These are phyloP conservation scores for Thelephora ganbajun DNA, from an alignment of 768 basidiomycete genomes.

Conservation along the genomic window DNA sequence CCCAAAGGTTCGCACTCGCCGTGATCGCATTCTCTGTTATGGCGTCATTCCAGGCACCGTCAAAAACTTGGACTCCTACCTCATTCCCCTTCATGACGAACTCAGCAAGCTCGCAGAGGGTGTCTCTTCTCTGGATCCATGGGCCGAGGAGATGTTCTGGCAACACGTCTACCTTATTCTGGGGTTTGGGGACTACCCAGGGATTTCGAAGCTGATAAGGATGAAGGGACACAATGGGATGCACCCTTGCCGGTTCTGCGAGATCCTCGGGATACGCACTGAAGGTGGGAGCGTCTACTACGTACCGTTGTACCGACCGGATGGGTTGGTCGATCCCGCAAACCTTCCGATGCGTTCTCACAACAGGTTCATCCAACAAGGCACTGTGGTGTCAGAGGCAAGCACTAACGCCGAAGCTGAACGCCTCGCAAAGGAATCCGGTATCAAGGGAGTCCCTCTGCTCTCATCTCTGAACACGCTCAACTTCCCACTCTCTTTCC, in stretches of 20 bases:
- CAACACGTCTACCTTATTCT: slow-evolving; percentile 18
- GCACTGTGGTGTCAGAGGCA: slow-evolving; percentile 14
- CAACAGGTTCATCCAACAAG: slow-evolving; percentile 13
- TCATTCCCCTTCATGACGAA: slow-evolving; percentile 28
- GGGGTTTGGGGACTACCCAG: slow-evolving; percentile 18
- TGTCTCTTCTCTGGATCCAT: slow-evolving; percentile 21
- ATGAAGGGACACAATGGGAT: slow-evolving; percentile 31
- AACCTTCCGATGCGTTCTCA: slow-evolving; percentile 23
- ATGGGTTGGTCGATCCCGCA: slow-evolving; percentile 11
- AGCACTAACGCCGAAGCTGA: slow-evolving; percentile 10
- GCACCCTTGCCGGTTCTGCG: slow-evolving; percentile 24
- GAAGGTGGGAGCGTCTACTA: slow-evolving; percentile 14
- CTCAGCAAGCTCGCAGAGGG: slow-evolving; percentile 20
- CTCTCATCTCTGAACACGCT: slow-evolving; percentile 20
- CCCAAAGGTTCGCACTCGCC: slow-evolving; percentile 22
- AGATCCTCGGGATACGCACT: slow-evolving; percentile 17
- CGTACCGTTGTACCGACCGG: slow-evolving; percentile 14
- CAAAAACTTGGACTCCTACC: too few species aligned
- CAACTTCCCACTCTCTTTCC: slow-evolving; percentile 27
- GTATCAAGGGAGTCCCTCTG: slow-evolving; percentile 22
- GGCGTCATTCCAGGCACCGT: slow-evolving; percentile 33
- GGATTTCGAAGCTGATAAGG: slow-evolving; percentile 15
- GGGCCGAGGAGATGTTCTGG: slow-evolving; percentile 12
- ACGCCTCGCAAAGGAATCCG: slow-evolving; percentile 15
- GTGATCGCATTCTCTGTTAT: slow-evolving; percentile 22